Percentiles rank a stretch among this genome's conserved stretches.
These are phyloP conservation scores for Saxophila tyrrhenica DNA, from an alignment of 495 filamentous ascomycete species.

Conservation along the genomic window DNA sequence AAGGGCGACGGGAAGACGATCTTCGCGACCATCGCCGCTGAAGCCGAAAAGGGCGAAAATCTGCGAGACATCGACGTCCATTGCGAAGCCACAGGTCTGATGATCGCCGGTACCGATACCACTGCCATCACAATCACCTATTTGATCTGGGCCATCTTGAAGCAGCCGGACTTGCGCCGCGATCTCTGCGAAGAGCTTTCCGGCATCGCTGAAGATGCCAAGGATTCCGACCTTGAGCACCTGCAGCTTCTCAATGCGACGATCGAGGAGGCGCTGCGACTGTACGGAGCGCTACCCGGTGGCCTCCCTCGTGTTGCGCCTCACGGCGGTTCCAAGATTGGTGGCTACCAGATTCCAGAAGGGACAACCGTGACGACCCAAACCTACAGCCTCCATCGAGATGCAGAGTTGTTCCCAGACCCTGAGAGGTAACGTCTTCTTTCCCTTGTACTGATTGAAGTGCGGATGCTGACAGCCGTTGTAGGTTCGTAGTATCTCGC, in stretches of 20 bases:
- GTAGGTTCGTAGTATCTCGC: slow-evolving; percentile 10
- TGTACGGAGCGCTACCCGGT: slow-evolving; percentile 21
- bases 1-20: slow-evolving; percentile 1
- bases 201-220: slow-evolving; percentile 30
- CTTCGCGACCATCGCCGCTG: slow-evolving; percentile 13
- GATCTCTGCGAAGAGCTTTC: slow-evolving; percentile 35
- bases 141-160: slow-evolving; percentile 30
- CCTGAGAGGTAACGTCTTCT: slow-evolving; percentile 18
- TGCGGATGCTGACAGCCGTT: too few species aligned
- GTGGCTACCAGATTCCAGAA: slow-evolving; percentile 17
- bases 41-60: slow-evolving; percentile 17
- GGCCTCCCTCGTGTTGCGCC: slow-evolving; percentile 20
- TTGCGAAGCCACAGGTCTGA: slow-evolving; percentile 34
- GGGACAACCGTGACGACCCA: slow-evolving; percentile 20
- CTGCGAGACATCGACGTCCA: slow-evolving; percentile 32
- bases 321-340: slow-evolving; percentile 9
- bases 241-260: slow-evolving; percentile 40
- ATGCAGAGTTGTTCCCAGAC: slow-evolving; percentile 16
- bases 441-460: too few species aligned
- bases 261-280: slow-evolving; percentile 21
- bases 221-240: slow-evolving; percentile 27
- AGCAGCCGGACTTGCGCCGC: slow-evolving; percentile 26
- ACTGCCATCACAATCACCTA: slow-evolving; percentile 38
- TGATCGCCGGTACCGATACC: slow-evolving; percentile 42
- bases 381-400: slow-evolving; percentile 22